Base-by-base conservation (phyloP, 116 monocot species). In the Papilionanthe hybrid region DNA sequence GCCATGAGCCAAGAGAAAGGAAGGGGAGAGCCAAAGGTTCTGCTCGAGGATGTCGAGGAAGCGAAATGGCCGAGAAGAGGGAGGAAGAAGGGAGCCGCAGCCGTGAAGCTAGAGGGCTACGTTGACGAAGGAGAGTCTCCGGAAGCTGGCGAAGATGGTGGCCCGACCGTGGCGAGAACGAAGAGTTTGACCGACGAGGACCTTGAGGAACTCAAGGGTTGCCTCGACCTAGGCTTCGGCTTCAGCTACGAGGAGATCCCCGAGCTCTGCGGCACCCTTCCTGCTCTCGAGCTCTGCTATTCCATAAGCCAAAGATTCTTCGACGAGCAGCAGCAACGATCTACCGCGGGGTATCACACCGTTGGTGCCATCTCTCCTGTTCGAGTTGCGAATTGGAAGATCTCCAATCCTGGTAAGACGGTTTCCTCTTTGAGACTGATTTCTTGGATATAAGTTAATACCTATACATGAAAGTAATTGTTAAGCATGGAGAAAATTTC, bases 221-320 rank as follows among this genome's bases (percentile, higher is more conserved):
- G 92, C 84, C 77, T 92, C 42, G 92, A 92, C 80, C 77, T 92
- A 5, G 92, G 92, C 63, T 92, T 92, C 53, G 92, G 92, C 60
- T 93, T 93, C 76, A 93, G 80, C 78, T 93, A 93, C 77, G 93
- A 93, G 12, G 90, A 90, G 82, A 92, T 89, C 47, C 92, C 90
- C 9, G 92, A 90, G 86, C 84, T 92, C 42, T 92, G 92, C 65
- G 82, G 76, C 78, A 92, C 90, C 7, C 79, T 92, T 17, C 92
- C 92, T 27, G 90, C 92, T 23, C 86, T 92, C n/a, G 90, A 92
- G 82, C 84, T 92, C 9, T 92, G 92, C 80, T 92, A 92, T 79
- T 90, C 90, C 49, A 85, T 93, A 85, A 85, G 80, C 79, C 90
- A 93, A 82, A 71, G 75, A 71, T 90, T 84, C 83, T 41, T 85